Conservation (phyloP, 257 asterid genomes). For the Knoxia roxburghii region DNA sequence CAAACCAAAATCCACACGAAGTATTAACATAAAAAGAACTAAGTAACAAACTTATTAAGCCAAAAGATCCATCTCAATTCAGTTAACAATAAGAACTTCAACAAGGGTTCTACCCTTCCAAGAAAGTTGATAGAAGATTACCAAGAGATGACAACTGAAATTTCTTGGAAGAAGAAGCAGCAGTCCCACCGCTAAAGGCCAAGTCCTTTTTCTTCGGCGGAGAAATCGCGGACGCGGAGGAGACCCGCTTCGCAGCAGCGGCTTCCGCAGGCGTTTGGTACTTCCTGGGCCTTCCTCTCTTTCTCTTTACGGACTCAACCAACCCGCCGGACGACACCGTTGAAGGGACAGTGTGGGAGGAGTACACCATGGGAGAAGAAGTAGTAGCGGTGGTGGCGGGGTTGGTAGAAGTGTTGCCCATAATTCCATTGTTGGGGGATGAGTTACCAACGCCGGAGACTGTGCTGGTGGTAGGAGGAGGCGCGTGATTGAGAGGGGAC, state of each 20-base stretch:
- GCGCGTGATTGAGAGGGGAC: slow-evolving; percentile 15
- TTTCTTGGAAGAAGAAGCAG: slow-evolving; percentile 30
- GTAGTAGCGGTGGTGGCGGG: slow-evolving; percentile 6
- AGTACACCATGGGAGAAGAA: slow-evolving; percentile 30
- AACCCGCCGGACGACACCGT: slow-evolving; percentile 26
- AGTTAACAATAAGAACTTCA: not conserved
- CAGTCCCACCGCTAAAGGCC: slow-evolving; percentile 18
- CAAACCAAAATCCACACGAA: not conserved
- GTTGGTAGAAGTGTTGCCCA: slow-evolving; percentile 10
- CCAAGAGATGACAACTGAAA: slow-evolving; percentile 35
- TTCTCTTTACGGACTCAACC: slow-evolving; percentile 35
- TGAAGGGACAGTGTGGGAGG: slow-evolving; percentile 32
- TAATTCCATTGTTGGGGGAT: slow-evolving; percentile 30
- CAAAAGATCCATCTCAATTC: not conserved
- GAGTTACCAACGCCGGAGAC: slow-evolving; percentile 6
- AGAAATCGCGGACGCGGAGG: slow-evolving; percentile 28
- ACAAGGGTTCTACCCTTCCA: not conserved
- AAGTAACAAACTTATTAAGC: not conserved
- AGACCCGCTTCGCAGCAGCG: slow-evolving; percentile 43
- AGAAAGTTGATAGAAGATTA: slow-evolving; percentile 1
- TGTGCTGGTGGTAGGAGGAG: slow-evolving; percentile 14
- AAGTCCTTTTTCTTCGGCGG: slow-evolving; percentile 34
- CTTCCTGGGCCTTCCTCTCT: slow-evolving; percentile 50
- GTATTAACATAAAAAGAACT: not conserved
- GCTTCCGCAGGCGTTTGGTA: slow-evolving; percentile 45